Conservation (phyloP, 495 filamentous ascomycete species). For the Rhypophila decipiens region DNA sequence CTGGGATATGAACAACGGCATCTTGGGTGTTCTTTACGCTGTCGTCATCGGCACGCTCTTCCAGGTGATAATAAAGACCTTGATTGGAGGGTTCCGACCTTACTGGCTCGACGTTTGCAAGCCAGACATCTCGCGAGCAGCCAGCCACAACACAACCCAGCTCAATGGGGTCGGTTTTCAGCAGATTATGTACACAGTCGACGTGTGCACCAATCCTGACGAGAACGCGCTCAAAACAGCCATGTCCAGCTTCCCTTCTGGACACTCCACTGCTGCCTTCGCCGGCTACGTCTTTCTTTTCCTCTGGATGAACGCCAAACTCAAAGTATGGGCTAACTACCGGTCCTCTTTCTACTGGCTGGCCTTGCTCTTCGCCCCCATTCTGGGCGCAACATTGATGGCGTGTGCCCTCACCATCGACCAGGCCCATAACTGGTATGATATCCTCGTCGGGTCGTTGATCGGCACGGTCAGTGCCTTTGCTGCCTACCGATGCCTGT, state of each 20-base stretch:
- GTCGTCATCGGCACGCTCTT: slow-evolving; percentile 54
- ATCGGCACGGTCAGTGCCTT: slow-evolving; percentile 54
- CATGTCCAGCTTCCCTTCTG: slow-evolving; percentile 55
- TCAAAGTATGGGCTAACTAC: slow-evolving; percentile 55
- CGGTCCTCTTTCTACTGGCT: slow-evolving; percentile 62
- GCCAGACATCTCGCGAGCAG: slow-evolving; percentile 38
- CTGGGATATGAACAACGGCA: slow-evolving; percentile 61
- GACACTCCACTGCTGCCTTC: slow-evolving; percentile 54
- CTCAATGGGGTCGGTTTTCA: slow-evolving; percentile 26
- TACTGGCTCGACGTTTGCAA: slow-evolving; percentile 54
- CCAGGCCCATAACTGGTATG: slow-evolving; percentile 56
- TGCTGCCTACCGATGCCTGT: slow-evolving; percentile 50
- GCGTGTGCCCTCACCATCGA: slow-evolving; percentile 55
- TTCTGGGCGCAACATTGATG: slow-evolving; percentile 52
- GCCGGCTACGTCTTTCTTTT: slow-evolving; percentile 49
- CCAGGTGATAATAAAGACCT: slow-evolving; percentile 51
- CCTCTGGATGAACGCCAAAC: slow-evolving; percentile 61
- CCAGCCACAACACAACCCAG: slow-evolving; percentile 15
- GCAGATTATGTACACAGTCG: slow-evolving; percentile 41
- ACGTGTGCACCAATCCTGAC: slow-evolving; percentile 38
- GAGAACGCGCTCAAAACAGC: slow-evolving; percentile 39
- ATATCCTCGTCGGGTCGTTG: slow-evolving; percentile 48
- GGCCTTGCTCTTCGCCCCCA: slow-evolving; percentile 46
- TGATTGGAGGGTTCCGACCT: slow-evolving; percentile 50
- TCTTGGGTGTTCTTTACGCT: slow-evolving; percentile 54